Evolutionary conservation across 345 rosid species (phyloP).

Genomic region (Luvunga scandens): DNA sequence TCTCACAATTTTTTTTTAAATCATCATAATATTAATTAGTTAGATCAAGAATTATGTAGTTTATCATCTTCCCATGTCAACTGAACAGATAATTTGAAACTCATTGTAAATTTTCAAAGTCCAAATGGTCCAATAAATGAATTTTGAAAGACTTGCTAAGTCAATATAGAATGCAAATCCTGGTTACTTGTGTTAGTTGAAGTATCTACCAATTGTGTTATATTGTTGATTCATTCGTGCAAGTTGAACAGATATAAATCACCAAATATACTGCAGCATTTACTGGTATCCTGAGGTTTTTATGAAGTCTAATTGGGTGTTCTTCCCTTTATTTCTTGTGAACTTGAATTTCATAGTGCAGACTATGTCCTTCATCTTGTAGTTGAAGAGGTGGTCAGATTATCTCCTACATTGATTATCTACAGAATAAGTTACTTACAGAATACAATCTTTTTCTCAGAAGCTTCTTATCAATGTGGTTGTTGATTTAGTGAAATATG

Average conservation of each 20-base stretch:
- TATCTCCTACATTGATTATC: not conserved
- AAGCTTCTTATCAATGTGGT: not conserved
- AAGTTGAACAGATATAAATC: not conserved
- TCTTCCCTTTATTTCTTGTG: not conserved
- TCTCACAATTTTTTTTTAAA: not conserved
- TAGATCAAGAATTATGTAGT: not conserved
- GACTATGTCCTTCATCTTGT: not conserved
- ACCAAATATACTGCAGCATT: not conserved
- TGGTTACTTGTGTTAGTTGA: not conserved
- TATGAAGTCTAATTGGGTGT: not conserved
- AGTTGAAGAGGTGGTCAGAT: not conserved
- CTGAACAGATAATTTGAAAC: not conserved
- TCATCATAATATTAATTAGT: not conserved
- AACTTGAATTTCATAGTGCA: not conserved
- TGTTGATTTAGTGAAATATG: not conserved
- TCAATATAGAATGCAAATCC: not conserved
- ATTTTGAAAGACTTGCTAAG: not conserved
- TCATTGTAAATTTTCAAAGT: not conserved
- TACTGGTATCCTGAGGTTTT: not conserved
- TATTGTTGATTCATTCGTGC: not conserved
- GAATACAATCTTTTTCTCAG: not conserved
- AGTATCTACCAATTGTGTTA: not conserved
- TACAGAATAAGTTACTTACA: not conserved
- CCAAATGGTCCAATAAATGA: not conserved
- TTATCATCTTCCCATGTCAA: not conserved